These are phyloP conservation scores for Alternaria sp. DNA, from an alignment of 2,329 filamentous ascomycete species.

Conservation along the genomic window DNA sequence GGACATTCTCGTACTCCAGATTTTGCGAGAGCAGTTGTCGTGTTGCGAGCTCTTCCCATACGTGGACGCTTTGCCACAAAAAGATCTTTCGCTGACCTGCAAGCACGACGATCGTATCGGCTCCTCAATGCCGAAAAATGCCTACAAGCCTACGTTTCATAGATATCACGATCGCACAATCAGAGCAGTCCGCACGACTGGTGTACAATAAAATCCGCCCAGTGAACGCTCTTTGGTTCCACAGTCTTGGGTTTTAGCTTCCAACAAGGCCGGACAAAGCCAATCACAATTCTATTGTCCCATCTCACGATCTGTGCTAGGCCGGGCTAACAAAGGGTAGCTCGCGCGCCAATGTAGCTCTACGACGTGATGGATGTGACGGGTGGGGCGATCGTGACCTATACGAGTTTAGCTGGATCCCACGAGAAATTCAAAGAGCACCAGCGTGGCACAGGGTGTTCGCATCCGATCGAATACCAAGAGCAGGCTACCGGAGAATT, in stretches of 20 bases:
- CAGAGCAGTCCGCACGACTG: background rate
- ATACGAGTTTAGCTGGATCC: background rate
- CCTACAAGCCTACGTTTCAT: background rate
- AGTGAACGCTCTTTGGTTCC: background rate
- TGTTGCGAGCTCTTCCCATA: background rate
- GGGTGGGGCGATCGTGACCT: conserved; percentile 1
- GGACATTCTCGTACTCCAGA: background rate
- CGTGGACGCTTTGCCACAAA: background rate
- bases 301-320: background rate
- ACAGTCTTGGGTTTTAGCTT: background rate
- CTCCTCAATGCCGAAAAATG: conserved; percentile 13
- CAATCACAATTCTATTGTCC: background rate
- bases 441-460: background rate
- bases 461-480: background rate
- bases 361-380: conserved; percentile 1
- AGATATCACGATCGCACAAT: conserved; percentile 5
- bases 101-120: conserved; percentile 7
- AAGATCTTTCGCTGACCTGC: background rate
- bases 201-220: background rate
- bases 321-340: background rate
- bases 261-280: background rate
- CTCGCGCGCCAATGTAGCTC: background rate
- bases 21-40: background rate
- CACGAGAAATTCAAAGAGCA: background rate
- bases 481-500: background rate